A percentile compares a stretch with the other conserved stretches of the same genome.
phyloP scores from a whole-genome alignment of 2,329 filamentous ascomycete genomes.

The Monosporascus sp. region DNA sequence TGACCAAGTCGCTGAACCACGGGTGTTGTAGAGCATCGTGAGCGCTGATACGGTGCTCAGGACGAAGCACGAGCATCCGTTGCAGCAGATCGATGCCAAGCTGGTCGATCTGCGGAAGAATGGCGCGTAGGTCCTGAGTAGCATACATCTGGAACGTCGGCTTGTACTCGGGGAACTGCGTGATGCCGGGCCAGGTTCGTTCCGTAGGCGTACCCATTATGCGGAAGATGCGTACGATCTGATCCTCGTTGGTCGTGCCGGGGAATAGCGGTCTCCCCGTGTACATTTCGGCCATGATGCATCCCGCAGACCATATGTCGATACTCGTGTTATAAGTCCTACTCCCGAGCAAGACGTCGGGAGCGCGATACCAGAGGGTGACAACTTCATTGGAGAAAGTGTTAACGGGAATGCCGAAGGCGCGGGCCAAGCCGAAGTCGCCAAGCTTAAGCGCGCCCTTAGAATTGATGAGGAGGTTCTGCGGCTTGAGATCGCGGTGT shows the following conservation, averaged over 20 bases:
- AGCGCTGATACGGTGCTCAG: conserved; percentile 86
- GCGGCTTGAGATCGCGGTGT: conserved; percentile 91
- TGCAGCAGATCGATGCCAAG: conserved; percentile 81
- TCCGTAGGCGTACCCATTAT: conserved; percentile 98
- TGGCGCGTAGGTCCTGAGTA: conserved; percentile 81
- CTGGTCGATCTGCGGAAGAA: conserved; percentile 85
- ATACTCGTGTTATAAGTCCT: conserved; percentile 99
- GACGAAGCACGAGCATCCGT: conserved; percentile 86
- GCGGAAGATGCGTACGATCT: conserved; percentile 93
- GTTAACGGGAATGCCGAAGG: conserved; percentile 95
- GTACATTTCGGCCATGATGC: conserved; percentile 99
- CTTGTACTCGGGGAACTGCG: conserved; percentile 96
- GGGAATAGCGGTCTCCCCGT: conserved; percentile 93
- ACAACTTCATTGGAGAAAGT: conserved; percentile 98
- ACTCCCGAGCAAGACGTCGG: conserved; percentile 88
- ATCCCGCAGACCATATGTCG: conserved; percentile 98
- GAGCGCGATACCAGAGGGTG: conserved; percentile 94
- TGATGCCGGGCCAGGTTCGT: conserved; percentile 91
- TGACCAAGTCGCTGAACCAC: conserved; percentile 78
- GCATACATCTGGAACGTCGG: conserved; percentile 89
- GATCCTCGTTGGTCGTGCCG: conserved; percentile 96
- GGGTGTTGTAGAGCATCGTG: conserved; percentile 81
- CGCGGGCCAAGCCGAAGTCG: conserved; percentile 88
- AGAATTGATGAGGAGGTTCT: conserved; percentile 92
- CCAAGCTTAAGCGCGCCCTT: conserved; percentile 88